A percentile compares a stretch with the other conserved stretches of the same genome.
Evolutionary conservation across 352 stramenopile species (phyloP).

Genomic region (Elongisporangium undulatum): DNA sequence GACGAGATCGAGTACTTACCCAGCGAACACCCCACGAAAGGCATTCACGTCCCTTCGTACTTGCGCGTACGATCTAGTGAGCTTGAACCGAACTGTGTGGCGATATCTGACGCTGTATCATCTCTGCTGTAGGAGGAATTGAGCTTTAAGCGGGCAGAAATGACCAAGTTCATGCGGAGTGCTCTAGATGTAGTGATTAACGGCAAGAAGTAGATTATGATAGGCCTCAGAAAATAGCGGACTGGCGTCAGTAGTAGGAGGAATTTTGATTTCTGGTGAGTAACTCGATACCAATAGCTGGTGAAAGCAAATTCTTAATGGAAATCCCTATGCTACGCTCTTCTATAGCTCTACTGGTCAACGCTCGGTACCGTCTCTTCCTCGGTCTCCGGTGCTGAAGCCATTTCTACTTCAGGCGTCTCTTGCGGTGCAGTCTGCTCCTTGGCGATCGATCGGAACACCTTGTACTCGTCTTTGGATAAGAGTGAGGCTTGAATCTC

Average conservation of each 20-base stretch:
- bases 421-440: not conserved
- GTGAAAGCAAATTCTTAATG: not conserved
- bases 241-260: not conserved
- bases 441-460: conserved; percentile 44
- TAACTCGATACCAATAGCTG: not conserved
- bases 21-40: conserved; percentile 43
- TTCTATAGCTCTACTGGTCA: not conserved
- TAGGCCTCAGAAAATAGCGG: not conserved
- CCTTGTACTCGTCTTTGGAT: conserved; percentile 72
- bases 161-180: conserved; percentile 83
- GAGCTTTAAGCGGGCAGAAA: conserved; percentile 73
- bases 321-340: not conserved
- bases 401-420: conserved; percentile 1
- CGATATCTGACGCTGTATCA: not conserved
- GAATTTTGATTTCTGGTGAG: not conserved
- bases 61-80: conserved; percentile 40
- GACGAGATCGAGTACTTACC: conserved; percentile 82
- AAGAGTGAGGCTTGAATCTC: conserved; percentile 82
- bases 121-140: conserved; percentile 51
- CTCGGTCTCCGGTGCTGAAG: conserved; percentile 6
- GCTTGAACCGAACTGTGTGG: not conserved
- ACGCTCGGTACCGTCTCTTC: not conserved
- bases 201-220: conserved; percentile 39
- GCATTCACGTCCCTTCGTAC: conserved; percentile 64
- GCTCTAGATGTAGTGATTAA: conserved; percentile 78